Percentiles rank a stretch among this genome's conserved stretches.
These are phyloP conservation scores for Ceratocystis ficicola DNA, from an alignment of 2,329 filamentous ascomycete genomes.

Conservation along the genomic window DNA sequence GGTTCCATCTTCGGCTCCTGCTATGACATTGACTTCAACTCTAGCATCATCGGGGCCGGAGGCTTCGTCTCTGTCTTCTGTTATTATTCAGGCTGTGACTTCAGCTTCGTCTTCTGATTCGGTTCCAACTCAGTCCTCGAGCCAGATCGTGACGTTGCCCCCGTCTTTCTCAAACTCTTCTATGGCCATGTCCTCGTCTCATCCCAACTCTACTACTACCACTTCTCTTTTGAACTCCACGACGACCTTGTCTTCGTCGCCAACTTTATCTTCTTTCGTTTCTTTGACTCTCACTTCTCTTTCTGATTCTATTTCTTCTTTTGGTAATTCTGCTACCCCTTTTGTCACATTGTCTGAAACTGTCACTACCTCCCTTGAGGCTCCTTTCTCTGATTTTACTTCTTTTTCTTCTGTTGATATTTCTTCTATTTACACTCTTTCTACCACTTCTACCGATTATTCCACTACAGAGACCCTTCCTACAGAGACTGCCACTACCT, in stretches of 20 bases:
- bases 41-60: not conserved
- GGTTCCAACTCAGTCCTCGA: not conserved
- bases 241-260: not conserved
- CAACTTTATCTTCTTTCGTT: not conserved
- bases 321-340: not conserved
- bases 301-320: conserved; percentile 7
- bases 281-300: not conserved
- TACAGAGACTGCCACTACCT: not conserved
- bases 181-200: not conserved
- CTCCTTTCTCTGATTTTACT: not conserved
- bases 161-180: conserved; percentile 6
- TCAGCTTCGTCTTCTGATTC: not conserved
- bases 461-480: not conserved
- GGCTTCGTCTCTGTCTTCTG: not conserved
- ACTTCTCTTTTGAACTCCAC: not conserved
- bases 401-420: conserved; percentile 3
- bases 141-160: not conserved
- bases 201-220: not conserved
- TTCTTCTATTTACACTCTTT: not conserved
- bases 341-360: not conserved
- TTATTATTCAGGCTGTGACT: not conserved
- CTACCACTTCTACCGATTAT: not conserved
- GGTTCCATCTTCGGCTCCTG: not conserved
- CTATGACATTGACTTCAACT: not conserved
- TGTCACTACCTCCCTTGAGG: not conserved